Evolutionary conservation across 768 basidiomycete genomes (phyloP).

Genomic region (Pulveroboletus sp.): DNA sequence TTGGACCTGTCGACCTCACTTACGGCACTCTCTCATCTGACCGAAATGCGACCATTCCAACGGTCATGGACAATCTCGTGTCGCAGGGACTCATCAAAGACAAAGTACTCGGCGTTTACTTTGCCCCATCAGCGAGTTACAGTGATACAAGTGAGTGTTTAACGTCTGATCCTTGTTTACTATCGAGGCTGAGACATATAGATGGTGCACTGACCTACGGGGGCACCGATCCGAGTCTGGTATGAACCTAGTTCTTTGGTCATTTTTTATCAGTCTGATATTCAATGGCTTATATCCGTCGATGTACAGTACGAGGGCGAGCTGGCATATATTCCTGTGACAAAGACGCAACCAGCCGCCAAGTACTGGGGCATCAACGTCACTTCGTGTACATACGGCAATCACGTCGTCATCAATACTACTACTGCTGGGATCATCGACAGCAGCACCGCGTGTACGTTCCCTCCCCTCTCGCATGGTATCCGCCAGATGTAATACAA

Average conservation of each 20-base stretch:
- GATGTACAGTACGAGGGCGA: conserved; percentile 17
- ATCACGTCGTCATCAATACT: conserved; percentile 7
- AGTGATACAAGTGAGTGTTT: conserved; percentile 13
- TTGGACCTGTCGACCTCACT: conserved; percentile 24
- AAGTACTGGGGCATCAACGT: conserved; percentile 30
- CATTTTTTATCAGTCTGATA: not conserved
- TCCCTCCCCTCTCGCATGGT: no score
- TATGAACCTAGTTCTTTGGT: conserved; percentile 8
- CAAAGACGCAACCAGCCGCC: conserved; percentile 20
- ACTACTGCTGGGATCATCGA: conserved; percentile 29
- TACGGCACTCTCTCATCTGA: conserved; percentile 1
- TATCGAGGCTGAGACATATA: not conserved
- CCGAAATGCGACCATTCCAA: conserved; percentile 13
- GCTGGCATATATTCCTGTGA: conserved; percentile 24
- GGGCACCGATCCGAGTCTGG: conserved; percentile 14
- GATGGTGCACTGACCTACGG: conserved; percentile 28
- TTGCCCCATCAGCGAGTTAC: conserved; percentile 17
- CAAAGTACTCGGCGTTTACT: conserved; percentile 19
- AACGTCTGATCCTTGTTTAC: no score
- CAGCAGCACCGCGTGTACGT: conserved; percentile 23
- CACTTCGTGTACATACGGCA: conserved; percentile 14
- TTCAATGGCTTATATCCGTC: not conserved
- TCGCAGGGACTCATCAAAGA: conserved; percentile 15
- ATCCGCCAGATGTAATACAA: not conserved
- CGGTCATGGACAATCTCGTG: conserved; percentile 24